Evolutionary conservation across 371 early-diverging fungal genomes (phyloP), one percentile per base, ranked within the genome.

Genomic region (Mucor lusitanicus): DNA sequence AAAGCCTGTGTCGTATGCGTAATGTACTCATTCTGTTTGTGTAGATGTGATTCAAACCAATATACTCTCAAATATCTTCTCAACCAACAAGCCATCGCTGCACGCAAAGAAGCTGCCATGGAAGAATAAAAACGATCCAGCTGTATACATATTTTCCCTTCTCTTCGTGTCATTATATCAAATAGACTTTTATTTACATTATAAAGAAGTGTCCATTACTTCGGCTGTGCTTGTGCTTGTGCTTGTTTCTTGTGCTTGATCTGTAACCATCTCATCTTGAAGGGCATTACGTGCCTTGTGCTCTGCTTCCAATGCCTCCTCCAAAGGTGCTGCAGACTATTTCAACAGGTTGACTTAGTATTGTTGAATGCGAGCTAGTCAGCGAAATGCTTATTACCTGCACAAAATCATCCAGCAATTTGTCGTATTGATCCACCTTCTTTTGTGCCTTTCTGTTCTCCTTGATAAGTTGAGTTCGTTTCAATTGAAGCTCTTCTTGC

Each of bases 11-110:
- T 59, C 50, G 12, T 48, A 27, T 35, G 27, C 2, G 3, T 46
- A 13, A 35, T 48, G 59, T 23, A 42, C 21, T 12, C 28, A 11
- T 59, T 50, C 57, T 67, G 69, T 69, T 64, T 37, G 2, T 42
- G 39, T 74, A 92, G 92, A 56, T 94, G 94, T 72, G 93, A 94
- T 69, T 87, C 91, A 37, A 95, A 95, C 73, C 86, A 85, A 58
- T 94, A 92, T 75, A 84, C 86, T 53, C 75, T 95, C 33, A 84
- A 88, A 67, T 94, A 93, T 76, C 76, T 94, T 33, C 65, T 90
- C 21, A 78, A 65, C 7, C 88, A 85, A 63, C 79, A 79, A 69
- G 42, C 61, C 27, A 60, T 79, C 55, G 67, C 71, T 64, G 61
- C 60, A 40, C 63, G 63, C 35, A 70, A 70, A 56, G 62, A 63